Evolutionary conservation across 1,284 basidiomycete species (phyloP), one percentile per base, ranked within the genome.

Genomic region (Puccinia triticina): DNA sequence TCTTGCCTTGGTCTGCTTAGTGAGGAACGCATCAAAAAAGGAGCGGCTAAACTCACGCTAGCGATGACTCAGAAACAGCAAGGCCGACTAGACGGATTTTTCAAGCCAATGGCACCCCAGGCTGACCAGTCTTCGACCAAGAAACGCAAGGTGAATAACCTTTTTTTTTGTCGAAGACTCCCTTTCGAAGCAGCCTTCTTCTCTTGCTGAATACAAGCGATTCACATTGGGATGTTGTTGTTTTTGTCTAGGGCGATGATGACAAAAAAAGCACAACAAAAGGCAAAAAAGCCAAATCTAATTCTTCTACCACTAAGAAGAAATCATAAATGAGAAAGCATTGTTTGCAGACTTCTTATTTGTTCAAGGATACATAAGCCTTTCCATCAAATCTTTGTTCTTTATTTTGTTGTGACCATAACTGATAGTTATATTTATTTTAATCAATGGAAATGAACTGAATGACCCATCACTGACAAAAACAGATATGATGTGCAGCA

Each of bases 11-110:
- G 8, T 29, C 21, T 43, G 40, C 4, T 75, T 86, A 98, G 95
- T 85, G 96, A 99, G 89, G 96, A 99, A 43, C 92, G 96, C 69
- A 95, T 99, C 2, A 92, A 96, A 37, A 96, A 94, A 86, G 95
- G 96, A 23, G 95, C 94, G 8, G 95, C 96, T 79, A 98, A 98
- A 86, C 90, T 99, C 46, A 88, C 91, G 71, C 96, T 95, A 86
- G 93, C 92, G 87, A 89, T 98, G 71, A 92, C 91, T 76, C 91
- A 92, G 59, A 99, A 98, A 86, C 96, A 98, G 85, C 97, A 99
- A 88, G 96, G 96, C 11, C 92, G 96, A 14, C 89, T 99, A 11
- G 97, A 99, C 85, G 94, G 95, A 0, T 99, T 98, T 88, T 99
- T 99, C 88, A 91, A 92, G 2, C 90, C 92, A 23, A 21, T 74